phyloP scores from a whole-genome alignment of 805 yeast genomes.

The Metschnikowia reukaufii region DNA sequence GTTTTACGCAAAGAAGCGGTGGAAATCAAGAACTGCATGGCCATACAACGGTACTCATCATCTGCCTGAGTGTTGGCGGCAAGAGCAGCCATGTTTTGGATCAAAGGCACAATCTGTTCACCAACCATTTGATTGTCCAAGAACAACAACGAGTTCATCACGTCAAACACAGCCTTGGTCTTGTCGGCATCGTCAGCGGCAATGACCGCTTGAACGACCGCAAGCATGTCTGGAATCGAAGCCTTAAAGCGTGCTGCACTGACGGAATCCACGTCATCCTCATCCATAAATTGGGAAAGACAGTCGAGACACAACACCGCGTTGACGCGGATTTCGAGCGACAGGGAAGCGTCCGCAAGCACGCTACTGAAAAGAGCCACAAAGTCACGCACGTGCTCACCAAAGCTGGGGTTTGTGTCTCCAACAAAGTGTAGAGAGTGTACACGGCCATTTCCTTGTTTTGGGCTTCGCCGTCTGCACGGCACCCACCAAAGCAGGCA shows the following conservation, averaged over 20 bases:
- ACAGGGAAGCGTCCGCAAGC: conserved; percentile 52
- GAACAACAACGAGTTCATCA: conserved; percentile 75
- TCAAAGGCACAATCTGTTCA: conserved; percentile 64
- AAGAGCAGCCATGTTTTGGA: conserved; percentile 74
- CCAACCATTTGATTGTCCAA: conserved; percentile 80
- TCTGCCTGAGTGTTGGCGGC: conserved; percentile 65
- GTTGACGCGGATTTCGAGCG: conserved; percentile 75
- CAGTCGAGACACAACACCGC: conserved; percentile 78
- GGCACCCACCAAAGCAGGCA: conserved; percentile 68
- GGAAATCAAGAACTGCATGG: conserved; percentile 79
- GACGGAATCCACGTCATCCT: conserved; percentile 46
- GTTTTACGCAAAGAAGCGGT: conserved; percentile 78
- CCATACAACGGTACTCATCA: conserved; percentile 79
- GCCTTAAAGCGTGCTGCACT: conserved; percentile 56
- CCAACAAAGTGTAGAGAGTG: conserved; percentile 74
- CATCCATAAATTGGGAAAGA: conserved; percentile 67
- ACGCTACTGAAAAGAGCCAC: conserved; percentile 69
- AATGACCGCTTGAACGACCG: conserved; percentile 74
- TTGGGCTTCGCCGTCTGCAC: conserved; percentile 47
- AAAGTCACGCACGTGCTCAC: conserved; percentile 61
- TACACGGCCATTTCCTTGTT: conserved; percentile 78
- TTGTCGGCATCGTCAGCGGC: conserved; percentile 67
- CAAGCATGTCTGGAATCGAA: conserved; percentile 76
- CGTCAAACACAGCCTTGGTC: conserved; percentile 76
- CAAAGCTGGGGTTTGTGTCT: conserved; percentile 61